Base-by-base conservation (phyloP, 2,329 filamentous ascomycete genomes). In the Blumeria hordei region DNA sequence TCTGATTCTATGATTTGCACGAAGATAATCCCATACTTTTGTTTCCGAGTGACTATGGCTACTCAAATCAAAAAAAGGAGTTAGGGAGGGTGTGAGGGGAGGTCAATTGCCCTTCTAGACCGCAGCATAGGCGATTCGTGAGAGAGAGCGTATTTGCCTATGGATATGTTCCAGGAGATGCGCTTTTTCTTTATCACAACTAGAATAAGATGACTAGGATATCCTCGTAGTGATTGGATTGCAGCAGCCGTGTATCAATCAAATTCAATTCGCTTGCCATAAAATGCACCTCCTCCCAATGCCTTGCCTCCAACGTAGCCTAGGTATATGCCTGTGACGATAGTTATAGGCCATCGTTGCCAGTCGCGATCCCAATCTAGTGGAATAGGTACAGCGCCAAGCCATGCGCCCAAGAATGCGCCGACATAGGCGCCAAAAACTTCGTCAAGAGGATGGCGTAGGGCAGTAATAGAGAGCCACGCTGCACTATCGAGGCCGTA, bases 281-380 rank as follows among this genome's bases (percentile, higher is more conserved):
- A 65, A 52, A 65, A 57, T 12, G 60, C 36, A 55, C 58, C 62
- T 0, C 60, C 75, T 0, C 81, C 80, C 16, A 79, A 59, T 55
- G 78, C 63, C 64, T 83, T 81, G 1, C 88, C 88, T 11, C 85
- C 60, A 0, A 78, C 72, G 67, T 85, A 88, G 0, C 92, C 92
- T 6, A 78, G 69, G 67, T 94, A 96, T 16, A 84, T 74, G 2
- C 92, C 92, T 1, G 77, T 80, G 4, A 96, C 69, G 57, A 98
- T 84, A 0, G 92, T 98, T 51, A 96, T 82, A 0, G 92, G 92
- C 85, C 90, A 98, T 67, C 83, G 85, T 76, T 98, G 92, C 92
- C 92, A 98, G 62, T 94, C 88, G n/a, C 92, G 80, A 67, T 98
- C 92, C 90, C 90, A 96, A 67, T 98, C 92, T 60, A 98, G 71